Conservation (phyloP, 495 filamentous ascomycete species). For the Hypoxylon perforatum region DNA sequence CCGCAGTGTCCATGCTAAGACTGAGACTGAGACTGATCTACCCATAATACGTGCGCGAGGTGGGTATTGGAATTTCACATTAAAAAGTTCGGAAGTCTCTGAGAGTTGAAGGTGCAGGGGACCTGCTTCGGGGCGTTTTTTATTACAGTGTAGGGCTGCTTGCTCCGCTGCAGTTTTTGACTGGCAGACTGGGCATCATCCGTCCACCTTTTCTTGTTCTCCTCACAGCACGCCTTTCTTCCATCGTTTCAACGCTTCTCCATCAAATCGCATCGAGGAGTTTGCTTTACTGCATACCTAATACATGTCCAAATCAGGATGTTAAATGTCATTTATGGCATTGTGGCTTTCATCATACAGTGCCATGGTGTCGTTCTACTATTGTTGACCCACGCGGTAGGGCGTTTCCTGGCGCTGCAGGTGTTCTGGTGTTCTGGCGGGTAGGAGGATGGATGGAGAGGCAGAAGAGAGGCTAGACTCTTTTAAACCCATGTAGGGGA, state of each 20-base stretch:
- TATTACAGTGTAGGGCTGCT: conserved; percentile 33
- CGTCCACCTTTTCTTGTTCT: background rate
- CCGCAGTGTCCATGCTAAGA: too few relatives aligned
- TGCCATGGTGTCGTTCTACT: conserved; percentile 27
- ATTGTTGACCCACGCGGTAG: conserved; percentile 43
- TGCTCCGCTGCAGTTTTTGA: conserved; percentile 30
- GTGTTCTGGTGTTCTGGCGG: conserved; percentile 35
- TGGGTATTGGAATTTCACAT: too few relatives aligned
- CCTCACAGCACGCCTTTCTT: background rate
- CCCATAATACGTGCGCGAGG: too few relatives aligned
- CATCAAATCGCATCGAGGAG: conserved; percentile 32
- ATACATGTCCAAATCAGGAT: conserved; percentile 23
- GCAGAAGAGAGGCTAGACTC: conserved; percentile 41
- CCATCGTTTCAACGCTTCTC: conserved; percentile 1
- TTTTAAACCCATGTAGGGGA: conserved; percentile 26
- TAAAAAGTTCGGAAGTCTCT: too few relatives aligned
- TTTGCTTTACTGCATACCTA: conserved; percentile 8
- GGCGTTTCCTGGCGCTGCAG: conserved; percentile 44
- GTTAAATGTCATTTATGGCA: conserved; percentile 14
- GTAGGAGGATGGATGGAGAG: conserved; percentile 35
- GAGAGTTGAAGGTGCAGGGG: conserved; percentile 1
- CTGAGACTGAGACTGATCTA: too few relatives aligned
- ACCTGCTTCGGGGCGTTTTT: conserved; percentile 32
- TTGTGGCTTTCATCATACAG: conserved; percentile 24
- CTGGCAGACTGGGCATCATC: conserved; percentile 28